Evolutionary conservation across 1,139 yeast genomes (phyloP).

Genomic region (Magnusiomyces tetraspermus): DNA sequence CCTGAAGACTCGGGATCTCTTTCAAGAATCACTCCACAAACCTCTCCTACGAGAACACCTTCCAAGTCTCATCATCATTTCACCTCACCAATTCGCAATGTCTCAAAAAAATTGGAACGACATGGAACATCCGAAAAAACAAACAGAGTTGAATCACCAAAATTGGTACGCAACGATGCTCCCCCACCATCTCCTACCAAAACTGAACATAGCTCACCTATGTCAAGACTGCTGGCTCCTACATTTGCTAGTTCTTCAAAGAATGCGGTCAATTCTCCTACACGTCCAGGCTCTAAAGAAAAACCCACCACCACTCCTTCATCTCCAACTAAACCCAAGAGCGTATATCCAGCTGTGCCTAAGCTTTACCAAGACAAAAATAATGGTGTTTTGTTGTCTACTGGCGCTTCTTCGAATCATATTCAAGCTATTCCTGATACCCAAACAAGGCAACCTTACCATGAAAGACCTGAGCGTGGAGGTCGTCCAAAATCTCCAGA

Average conservation of each 20-base stretch:
- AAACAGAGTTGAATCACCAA: not conserved
- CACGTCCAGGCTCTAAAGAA: not conserved
- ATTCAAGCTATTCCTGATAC: not conserved
- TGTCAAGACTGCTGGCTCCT: not conserved
- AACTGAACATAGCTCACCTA: not conserved
- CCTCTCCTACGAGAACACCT: not conserved
- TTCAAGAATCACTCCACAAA: not conserved
- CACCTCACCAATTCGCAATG: not conserved
- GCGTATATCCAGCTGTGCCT: slow-evolving; percentile 1
- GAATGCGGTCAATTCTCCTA: not conserved
- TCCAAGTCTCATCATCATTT: not conserved
- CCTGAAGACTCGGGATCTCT: not conserved
- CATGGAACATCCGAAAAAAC: not conserved
- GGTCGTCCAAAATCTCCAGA: not conserved
- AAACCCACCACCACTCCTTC: not conserved
- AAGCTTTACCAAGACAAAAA: not conserved
- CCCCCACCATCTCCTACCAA: not conserved
- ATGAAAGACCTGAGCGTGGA: not conserved
- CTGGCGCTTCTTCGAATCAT: not conserved
- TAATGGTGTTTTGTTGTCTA: not conserved
- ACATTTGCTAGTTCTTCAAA: not conserved
- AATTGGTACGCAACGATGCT: not conserved
- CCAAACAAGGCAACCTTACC: not conserved
- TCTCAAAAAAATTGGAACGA: not conserved
- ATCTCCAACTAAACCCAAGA: not conserved